Percentiles rank a stretch among this genome's conserved stretches.
Evolutionary conservation across 1,284 basidiomycete species (phyloP).

Genomic region (Porodaedalea pini): DNA sequence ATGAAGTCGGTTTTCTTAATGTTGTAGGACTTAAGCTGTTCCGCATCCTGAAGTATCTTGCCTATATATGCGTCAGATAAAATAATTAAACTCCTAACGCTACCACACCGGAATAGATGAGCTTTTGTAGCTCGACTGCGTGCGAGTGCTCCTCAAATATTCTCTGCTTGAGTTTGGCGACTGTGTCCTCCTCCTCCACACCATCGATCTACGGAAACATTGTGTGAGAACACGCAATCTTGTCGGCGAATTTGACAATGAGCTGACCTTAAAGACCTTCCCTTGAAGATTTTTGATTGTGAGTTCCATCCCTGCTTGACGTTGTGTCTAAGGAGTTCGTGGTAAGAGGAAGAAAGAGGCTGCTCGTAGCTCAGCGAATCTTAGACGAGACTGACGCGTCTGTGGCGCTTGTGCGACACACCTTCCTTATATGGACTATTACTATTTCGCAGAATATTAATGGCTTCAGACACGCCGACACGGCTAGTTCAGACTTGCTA

Average conservation of each 20-base stretch:
- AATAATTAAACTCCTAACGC: constrained; percentile 4
- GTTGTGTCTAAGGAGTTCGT: constrained; percentile 24
- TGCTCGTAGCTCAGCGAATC: constrained; percentile 14
- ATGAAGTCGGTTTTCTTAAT: constrained; percentile 99
- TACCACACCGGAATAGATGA: constrained; percentile 86
- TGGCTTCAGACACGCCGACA: not conserved
- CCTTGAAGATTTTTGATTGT: constrained; percentile 93
- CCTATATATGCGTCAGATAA: constrained; percentile 45
- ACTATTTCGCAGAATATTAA: not conserved
- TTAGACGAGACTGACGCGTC: constrained; percentile 14
- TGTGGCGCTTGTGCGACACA: constrained; percentile 6
- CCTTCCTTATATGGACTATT: constrained; percentile 3
- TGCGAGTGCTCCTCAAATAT: constrained; percentile 79
- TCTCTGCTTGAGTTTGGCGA: constrained; percentile 82
- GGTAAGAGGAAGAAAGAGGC: constrained; percentile 20
- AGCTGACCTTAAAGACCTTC: constrained; percentile 72
- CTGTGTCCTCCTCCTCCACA: constrained; percentile 71
- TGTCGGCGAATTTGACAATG: not conserved
- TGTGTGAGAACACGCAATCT: not conserved
- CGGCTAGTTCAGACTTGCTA: not conserved
- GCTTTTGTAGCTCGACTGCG: constrained; percentile 75
- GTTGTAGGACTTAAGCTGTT: constrained; percentile 83
- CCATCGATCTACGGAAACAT: constrained; percentile 57
- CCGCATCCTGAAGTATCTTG: constrained; percentile 88
- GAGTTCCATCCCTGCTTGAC: constrained; percentile 69